Conservation (phyloP, 2,329 filamentous ascomycete species). For the Aspergillus hiratsukae region DNA sequence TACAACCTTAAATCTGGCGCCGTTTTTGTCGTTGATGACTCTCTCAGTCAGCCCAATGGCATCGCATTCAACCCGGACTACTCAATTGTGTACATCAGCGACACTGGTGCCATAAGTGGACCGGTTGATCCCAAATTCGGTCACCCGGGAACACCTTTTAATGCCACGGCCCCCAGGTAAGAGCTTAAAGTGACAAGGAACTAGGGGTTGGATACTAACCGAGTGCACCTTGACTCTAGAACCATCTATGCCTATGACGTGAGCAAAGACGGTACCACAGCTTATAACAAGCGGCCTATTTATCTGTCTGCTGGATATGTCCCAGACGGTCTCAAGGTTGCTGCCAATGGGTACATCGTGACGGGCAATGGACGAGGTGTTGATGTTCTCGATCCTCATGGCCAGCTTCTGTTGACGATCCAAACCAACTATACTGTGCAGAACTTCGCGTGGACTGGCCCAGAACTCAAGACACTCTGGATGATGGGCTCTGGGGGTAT, state of each 20-base stretch:
- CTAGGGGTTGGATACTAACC: not conserved
- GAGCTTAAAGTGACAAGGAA: not conserved
- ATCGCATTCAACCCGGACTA: slow-evolving; percentile 43
- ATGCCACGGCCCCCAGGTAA: slow-evolving; percentile 25
- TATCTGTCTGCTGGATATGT: slow-evolving; percentile 37
- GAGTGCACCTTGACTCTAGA: slow-evolving; percentile 8
- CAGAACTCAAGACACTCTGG: slow-evolving; percentile 38
- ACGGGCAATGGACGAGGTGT: slow-evolving; percentile 38
- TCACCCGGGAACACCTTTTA: slow-evolving; percentile 23
- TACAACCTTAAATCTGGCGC: slow-evolving; percentile 40
- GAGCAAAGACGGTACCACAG: slow-evolving; percentile 27
- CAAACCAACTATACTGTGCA: slow-evolving; percentile 44
- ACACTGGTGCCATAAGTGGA: slow-evolving; percentile 31
- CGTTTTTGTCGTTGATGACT: slow-evolving; percentile 39
- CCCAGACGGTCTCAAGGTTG: slow-evolving; percentile 43
- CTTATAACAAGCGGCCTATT: slow-evolving; percentile 39
- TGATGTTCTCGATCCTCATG: slow-evolving; percentile 37
- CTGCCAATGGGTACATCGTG: slow-evolving; percentile 38
- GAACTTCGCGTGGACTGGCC: slow-evolving; percentile 43
- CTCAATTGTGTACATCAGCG: slow-evolving; percentile 43
- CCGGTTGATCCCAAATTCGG: slow-evolving; percentile 19
- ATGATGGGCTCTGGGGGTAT: slow-evolving; percentile 39
- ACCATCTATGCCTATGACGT: slow-evolving; percentile 41
- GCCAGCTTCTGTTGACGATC: slow-evolving; percentile 35
- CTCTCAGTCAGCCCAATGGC: slow-evolving; percentile 42